phyloP scores from a whole-genome alignment of 805 yeast species.

The Hyphopichia homilentoma region DNA sequence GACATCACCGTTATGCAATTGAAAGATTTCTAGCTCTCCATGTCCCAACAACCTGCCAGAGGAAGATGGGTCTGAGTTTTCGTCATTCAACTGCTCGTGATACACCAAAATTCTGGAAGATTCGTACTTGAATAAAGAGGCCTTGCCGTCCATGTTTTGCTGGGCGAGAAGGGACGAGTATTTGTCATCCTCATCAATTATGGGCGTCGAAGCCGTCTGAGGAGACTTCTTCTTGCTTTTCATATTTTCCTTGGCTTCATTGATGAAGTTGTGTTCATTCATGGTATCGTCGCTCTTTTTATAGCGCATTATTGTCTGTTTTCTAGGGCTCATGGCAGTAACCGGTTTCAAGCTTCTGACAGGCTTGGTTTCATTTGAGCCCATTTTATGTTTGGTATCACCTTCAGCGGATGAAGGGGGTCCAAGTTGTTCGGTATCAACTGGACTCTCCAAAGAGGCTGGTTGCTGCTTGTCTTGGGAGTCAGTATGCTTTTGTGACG shows the following conservation, averaged over 20 bases:
- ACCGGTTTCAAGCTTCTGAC: no score
- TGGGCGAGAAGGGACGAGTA: slow-evolving; percentile 9
- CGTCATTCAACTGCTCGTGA: slow-evolving; percentile 26
- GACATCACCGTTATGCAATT: slow-evolving; percentile 53
- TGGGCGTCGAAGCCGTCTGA: slow-evolving; percentile 1
- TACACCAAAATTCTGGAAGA: slow-evolving; percentile 33
- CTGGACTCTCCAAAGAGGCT: no score
- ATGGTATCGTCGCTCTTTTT: slow-evolving; percentile 24
- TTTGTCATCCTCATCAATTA: slow-evolving; percentile 2
- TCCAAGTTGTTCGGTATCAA: no score
- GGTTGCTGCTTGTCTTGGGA: no score
- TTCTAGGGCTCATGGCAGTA: slow-evolving; percentile 31
- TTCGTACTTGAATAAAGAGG: slow-evolving; percentile 29
- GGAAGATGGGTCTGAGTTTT: slow-evolving; percentile 6
- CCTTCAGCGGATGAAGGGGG: no score
- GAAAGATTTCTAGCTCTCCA: slow-evolving; percentile 58
- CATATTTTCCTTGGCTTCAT: slow-evolving; percentile 26
- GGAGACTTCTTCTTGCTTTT: slow-evolving; percentile 8
- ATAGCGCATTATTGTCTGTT: slow-evolving; percentile 36
- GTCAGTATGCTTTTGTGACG: no score
- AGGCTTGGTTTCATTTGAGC: no score
- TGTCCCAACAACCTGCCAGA: slow-evolving; percentile 54
- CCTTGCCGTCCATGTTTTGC: slow-evolving; percentile 32
- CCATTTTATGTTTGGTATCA: no score
- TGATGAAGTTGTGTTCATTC: slow-evolving; percentile 16